These are phyloP conservation scores for Puccinellia tenuiflora DNA, from an alignment of 176 grass and related monocot genomes.

Conservation along the genomic window DNA sequence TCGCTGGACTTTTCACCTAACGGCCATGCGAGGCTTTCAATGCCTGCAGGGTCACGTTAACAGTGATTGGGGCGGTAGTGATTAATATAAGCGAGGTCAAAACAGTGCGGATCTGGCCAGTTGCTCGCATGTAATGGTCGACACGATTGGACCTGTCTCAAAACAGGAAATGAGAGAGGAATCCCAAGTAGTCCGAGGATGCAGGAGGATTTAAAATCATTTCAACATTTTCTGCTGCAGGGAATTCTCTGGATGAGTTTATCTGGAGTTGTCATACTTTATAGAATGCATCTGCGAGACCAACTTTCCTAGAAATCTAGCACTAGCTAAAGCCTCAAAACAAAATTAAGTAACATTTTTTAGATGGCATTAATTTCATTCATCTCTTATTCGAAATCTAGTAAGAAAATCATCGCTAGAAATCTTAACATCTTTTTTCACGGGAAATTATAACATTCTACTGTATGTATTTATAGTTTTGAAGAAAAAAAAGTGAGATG, in stretches of 20 bases:
- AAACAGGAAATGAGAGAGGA: background rate
- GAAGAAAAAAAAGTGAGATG: too few species aligned
- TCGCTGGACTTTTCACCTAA: slow-evolving; percentile 24
- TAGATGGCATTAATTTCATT: too few species aligned
- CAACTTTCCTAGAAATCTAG: background rate
- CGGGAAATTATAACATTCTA: too few species aligned
- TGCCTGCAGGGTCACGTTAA: background rate
- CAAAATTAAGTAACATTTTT: too few species aligned
- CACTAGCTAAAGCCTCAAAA: background rate
- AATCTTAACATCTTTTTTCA: too few species aligned
- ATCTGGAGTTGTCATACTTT: background rate
- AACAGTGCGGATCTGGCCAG: background rate
- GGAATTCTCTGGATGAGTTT: background rate
- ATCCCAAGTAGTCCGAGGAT: background rate
- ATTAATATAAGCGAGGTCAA: background rate
- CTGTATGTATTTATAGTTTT: too few species aligned
- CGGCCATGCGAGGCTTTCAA: slow-evolving; percentile 22
- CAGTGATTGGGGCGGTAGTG: background rate
- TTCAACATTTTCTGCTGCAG: too few species aligned
- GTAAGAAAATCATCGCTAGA: too few species aligned
- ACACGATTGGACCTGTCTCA: background rate
- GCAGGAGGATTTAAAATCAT: background rate
- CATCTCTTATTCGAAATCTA: too few species aligned
- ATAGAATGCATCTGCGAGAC: background rate
- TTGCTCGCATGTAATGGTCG: background rate